Conservation (phyloP, 73 alveolate species). For the Paramecium sexaurelia region DNA sequence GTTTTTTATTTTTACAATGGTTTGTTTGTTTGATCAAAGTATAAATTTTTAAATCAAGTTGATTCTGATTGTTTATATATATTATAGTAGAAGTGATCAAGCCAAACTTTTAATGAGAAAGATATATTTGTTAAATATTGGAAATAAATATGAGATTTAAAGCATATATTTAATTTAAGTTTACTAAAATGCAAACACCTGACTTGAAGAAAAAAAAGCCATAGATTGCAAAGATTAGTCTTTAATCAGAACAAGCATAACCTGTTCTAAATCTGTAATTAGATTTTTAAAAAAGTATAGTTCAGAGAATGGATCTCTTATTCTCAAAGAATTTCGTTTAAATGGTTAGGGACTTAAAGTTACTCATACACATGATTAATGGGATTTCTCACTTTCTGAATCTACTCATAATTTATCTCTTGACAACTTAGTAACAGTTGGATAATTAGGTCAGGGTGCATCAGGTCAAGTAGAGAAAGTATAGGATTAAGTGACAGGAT, state of each 20-base stretch:
- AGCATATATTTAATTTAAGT: background rate
- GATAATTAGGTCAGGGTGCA: slow-evolving; percentile 46
- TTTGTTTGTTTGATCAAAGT: no score
- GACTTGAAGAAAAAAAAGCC: background rate
- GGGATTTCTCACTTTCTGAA: slow-evolving; percentile 45
- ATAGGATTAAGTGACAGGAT: slow-evolving; percentile 27
- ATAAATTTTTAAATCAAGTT: no score
- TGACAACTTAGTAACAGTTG: background rate
- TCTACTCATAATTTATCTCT: background rate
- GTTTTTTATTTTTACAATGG: no score
- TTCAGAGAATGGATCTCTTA: slow-evolving; percentile 59
- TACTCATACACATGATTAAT: background rate
- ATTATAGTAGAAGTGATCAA: no score
- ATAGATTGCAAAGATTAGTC: background rate
- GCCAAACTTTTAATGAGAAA: background rate
- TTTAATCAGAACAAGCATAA: background rate
- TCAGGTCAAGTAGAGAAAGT: slow-evolving; percentile 54
- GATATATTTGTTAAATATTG: background rate
- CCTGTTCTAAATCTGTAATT: slow-evolving; percentile 21
- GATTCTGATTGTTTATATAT: no score
- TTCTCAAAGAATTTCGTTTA: slow-evolving; percentile 12
- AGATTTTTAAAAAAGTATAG: background rate
- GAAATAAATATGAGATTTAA: background rate
- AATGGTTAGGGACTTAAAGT: slow-evolving; percentile 43
- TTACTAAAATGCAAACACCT: slow-evolving; percentile 39